Evolutionary conservation across 225 moss, liverwort and hornwort species (phyloP).

Genomic region (Bryoerythrophyllum caledonicum): DNA sequence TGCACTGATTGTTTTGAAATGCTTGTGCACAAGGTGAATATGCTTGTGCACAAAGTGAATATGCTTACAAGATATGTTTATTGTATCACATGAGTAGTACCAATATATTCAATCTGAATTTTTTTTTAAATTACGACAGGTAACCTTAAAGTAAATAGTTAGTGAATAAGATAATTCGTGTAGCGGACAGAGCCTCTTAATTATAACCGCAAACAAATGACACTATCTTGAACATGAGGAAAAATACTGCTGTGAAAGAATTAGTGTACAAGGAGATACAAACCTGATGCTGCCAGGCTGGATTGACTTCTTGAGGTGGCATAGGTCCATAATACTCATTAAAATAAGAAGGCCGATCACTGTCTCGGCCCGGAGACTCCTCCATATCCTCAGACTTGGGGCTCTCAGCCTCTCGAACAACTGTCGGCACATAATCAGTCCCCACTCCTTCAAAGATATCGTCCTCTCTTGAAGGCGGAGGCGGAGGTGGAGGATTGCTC

Average conservation of each 20-base stretch:
- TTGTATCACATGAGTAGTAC: no score
- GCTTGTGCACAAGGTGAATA: no score
- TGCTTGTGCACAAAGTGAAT: no score
- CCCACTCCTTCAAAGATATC: conserved; percentile 97
- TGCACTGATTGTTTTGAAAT: no score
- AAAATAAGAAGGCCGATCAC: conserved; percentile 85
- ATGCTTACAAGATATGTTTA: no score
- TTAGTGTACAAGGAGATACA: neutral
- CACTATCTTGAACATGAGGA: no score
- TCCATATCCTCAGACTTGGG: conserved; percentile 99
- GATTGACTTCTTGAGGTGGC: conserved; percentile 63
- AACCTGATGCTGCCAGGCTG: conserved; percentile 77
- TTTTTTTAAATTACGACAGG: no score
- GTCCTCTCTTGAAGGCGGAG: conserved; percentile 50
- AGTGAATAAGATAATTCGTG: no score
- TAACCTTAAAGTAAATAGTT: no score
- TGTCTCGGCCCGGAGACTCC: conserved; percentile 92
- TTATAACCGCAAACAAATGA: no score
- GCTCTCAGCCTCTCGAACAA: conserved; percentile 57
- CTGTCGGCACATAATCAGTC: conserved; percentile 65
- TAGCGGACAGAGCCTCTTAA: no score
- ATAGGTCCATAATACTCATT: conserved; percentile 85
- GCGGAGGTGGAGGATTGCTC: conserved; percentile 50
- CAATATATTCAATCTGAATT: no score
- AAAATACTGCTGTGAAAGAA: neutral